Base-by-base conservation (phyloP, 148 eudicot genomes). In the Arctostaphylos glauca region DNA sequence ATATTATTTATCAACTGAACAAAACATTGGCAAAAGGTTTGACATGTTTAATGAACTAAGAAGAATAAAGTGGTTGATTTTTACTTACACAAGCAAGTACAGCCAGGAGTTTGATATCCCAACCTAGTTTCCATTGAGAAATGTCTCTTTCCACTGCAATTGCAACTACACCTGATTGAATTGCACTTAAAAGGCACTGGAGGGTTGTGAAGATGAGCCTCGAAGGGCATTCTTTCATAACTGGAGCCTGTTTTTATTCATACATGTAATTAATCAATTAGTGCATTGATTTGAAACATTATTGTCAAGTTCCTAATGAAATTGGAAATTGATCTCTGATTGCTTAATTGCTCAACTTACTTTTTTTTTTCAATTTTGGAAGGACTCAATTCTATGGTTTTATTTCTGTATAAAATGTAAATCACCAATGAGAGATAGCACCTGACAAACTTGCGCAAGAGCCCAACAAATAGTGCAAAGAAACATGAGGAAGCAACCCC, bases 101-200 rank as follows among this genome's bases (percentile, higher is more conserved):
- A 19, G 98, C 90, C 0, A 91, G 44, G 4, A 94, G 94, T 49
- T 90, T 84, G 66, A 94, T 77, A 73, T 94, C 89, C 98, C 98
- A 94, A 59, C 92, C 93, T 5, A 94, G 87, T 82, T 87, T 83
- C 98, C 98, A 94, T 76, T 91, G 66, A 25, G 80, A 77, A 68
- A 88, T 89, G 75, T 88, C 90, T 75, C 94, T 89, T 84, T 89
- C 95, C 76, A 92, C 77, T 50, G 89, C 88, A 83, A 92, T 66
- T 70, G 98, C 98, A 49, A 91, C 41, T 2, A 86, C 85, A 62
- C 92, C 91, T 38, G 98, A 86, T 49, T 94, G 98, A 18, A 92
- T 43, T 31, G 93, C 68, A 79, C 98, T 91, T n/a, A 90, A 80
- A 59, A 92, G 77, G 82, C 95, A 92, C 78, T 91, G 92, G 66